These are phyloP conservation scores for Neoscytalidium dimidiatum DNA, from an alignment of 2,329 filamentous ascomycete genomes.

Conservation along the genomic window DNA sequence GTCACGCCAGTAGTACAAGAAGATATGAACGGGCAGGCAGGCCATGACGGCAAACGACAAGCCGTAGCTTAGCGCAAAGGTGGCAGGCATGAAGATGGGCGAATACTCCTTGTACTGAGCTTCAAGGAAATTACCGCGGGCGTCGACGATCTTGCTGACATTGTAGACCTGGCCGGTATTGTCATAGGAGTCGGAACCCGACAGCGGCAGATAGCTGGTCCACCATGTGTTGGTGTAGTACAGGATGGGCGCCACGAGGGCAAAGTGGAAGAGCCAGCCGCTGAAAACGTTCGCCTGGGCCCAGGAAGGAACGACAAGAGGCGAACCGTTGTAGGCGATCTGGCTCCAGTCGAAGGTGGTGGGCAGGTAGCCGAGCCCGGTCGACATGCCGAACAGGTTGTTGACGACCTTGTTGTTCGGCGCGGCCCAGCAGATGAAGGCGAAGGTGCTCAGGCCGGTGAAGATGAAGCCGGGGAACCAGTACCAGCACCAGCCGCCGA, in stretches of 20 bases:
- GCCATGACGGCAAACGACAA: slow-evolving; percentile 36
- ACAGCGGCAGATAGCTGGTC: slow-evolving; percentile 26
- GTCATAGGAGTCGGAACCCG: slow-evolving; percentile 54
- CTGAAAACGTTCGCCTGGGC: slow-evolving; percentile 46
- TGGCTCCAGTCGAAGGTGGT: slow-evolving; percentile 32
- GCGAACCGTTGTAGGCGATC: slow-evolving; percentile 22
- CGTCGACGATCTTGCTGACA: slow-evolving; percentile 47
- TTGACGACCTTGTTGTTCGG: slow-evolving; percentile 31
- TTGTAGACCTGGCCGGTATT: slow-evolving; percentile 68
- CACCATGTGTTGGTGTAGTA: slow-evolving; percentile 57
- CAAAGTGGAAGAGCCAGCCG: slow-evolving; percentile 41
- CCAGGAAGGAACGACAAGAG: slow-evolving; percentile 37
- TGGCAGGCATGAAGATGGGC: slow-evolving; percentile 41
- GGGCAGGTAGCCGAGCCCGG: slow-evolving; percentile 28
- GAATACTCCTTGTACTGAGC: slow-evolving; percentile 43
- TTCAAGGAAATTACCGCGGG: slow-evolving; percentile 33
- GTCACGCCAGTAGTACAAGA: slow-evolving; percentile 33
- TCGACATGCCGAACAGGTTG: slow-evolving; percentile 30
- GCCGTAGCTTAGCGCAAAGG: slow-evolving; percentile 39
- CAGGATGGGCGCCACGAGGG: slow-evolving; percentile 38
- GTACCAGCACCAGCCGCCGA: slow-evolving; percentile 29
- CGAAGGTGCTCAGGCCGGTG: slow-evolving; percentile 27
- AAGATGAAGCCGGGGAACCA: slow-evolving; percentile 30
- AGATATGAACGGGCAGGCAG: slow-evolving; percentile 40
- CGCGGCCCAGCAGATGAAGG: slow-evolving; percentile 30